phyloP scores from a whole-genome alignment of 164 flowering plant genomes.

The Magnolia kwangsiensis region DNA sequence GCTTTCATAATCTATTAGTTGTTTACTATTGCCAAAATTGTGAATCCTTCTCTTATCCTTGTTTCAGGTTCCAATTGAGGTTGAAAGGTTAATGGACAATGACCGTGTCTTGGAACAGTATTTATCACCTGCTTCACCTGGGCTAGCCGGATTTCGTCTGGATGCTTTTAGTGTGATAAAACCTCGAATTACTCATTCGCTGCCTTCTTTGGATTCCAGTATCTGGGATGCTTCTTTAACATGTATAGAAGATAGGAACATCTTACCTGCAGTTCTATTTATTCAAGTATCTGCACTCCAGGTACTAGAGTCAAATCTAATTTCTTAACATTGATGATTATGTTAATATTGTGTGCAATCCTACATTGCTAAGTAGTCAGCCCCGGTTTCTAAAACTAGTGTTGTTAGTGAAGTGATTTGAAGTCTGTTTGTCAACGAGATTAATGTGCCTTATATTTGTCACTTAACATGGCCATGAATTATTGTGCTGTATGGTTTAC shows the following conservation, averaged over 20 bases:
- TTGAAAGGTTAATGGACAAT: conserved; percentile 54
- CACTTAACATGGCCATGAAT: background rate
- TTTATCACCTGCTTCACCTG: conserved; percentile 71
- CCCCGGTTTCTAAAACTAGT: background rate
- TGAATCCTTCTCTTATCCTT: background rate
- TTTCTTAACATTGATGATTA: background rate
- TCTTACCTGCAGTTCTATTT: conserved; percentile 69
- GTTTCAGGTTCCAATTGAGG: conserved; percentile 80
- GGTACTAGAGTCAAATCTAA: conserved; percentile 16
- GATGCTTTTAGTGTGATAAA: conserved; percentile 81
- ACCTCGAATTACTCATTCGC: conserved; percentile 80
- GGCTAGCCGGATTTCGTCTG: conserved; percentile 81
- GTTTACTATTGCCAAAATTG: background rate
- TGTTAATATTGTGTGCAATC: no score
- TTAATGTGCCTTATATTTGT: background rate
- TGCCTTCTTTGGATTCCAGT: conserved; percentile 36
- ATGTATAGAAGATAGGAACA: conserved; percentile 65
- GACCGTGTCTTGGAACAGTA: conserved; percentile 75
- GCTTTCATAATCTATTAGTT: background rate
- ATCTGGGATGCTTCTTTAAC: conserved; percentile 35
- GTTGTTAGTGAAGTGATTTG: background rate
- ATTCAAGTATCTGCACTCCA: conserved; percentile 71
- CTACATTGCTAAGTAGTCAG: background rate
- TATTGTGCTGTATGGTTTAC: no score
- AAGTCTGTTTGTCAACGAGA: background rate